A percentile compares a stretch with the other conserved stretches of the same genome.
phyloP scores from a whole-genome alignment of 2,329 filamentous ascomycete species.

The Exophiala spinifera region DNA sequence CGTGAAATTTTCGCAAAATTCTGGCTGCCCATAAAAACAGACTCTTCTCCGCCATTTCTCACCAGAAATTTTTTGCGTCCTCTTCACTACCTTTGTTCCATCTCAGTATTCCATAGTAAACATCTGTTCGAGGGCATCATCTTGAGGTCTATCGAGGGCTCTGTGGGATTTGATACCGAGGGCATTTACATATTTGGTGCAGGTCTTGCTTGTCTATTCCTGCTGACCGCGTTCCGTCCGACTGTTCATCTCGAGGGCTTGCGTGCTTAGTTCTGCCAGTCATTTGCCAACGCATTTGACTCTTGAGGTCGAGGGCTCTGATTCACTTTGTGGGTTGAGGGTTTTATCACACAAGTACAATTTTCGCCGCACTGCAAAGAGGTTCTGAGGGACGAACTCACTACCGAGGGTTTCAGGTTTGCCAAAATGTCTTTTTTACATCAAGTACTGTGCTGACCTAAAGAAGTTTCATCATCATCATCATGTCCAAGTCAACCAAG shows the following conservation, averaged over 20 bases:
- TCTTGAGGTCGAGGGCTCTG: conserved; percentile 26
- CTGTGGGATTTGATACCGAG: conserved; percentile 21
- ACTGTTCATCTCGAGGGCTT: conserved; percentile 12
- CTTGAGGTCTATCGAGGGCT: conserved; percentile 27
- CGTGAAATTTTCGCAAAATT: conserved; percentile 15
- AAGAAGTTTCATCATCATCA: conserved; percentile 25
- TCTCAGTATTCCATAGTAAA: conserved; percentile 20
- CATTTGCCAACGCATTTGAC: conserved; percentile 21
- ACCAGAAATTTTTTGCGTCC: conserved; percentile 6
- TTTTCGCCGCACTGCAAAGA: conserved; percentile 3
- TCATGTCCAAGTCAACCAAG: conserved; percentile 50
- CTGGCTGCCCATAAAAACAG: not conserved
- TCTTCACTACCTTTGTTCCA: not conserved
- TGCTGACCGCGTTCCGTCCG: conserved; percentile 12
- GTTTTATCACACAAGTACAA: conserved; percentile 17
- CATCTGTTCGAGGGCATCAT: conserved; percentile 25
- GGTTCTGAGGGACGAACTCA: conserved; percentile 13
- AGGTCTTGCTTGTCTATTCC: conserved; percentile 25
- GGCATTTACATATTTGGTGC: conserved; percentile 11
- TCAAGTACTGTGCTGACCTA: conserved; percentile 9
- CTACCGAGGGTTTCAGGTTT: conserved; percentile 11
- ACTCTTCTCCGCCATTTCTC: not conserved
- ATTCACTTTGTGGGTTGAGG: conserved; percentile 26
- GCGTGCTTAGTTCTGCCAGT: conserved; percentile 21
- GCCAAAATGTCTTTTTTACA: conserved; percentile 2